phyloP scores from a whole-genome alignment of 2,329 filamentous ascomycete genomes.

The Ceratocystis cubensis region DNA sequence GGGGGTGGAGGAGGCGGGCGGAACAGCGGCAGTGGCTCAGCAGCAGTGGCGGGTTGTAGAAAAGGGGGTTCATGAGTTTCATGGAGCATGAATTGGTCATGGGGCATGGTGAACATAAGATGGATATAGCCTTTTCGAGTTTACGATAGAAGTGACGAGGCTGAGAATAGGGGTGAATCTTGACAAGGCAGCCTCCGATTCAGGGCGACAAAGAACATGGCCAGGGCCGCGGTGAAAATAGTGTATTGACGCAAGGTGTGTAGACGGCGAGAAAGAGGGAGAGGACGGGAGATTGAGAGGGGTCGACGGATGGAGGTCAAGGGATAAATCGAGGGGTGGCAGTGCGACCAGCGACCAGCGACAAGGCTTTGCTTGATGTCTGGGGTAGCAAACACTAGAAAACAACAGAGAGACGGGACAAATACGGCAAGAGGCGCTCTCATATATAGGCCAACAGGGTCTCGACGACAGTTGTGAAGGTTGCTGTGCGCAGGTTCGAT shows the following conservation, averaged over 20 bases:
- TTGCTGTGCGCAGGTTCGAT: too few species aligned
- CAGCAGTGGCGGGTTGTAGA: background rate
- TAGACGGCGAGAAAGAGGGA: background rate
- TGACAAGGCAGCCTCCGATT: background rate
- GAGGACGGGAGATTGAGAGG: background rate
- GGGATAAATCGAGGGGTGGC: background rate
- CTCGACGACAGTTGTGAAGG: background rate
- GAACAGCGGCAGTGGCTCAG: background rate
- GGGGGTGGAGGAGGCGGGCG: background rate
- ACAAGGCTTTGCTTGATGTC: background rate
- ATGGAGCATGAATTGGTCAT: constrained; percentile 6
- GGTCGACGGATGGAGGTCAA: background rate
- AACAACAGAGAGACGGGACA: background rate
- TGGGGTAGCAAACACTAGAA: background rate
- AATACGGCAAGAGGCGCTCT: background rate
- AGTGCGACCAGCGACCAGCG: background rate
- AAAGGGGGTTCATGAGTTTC: background rate
- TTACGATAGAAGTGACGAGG: background rate
- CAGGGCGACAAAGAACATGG: background rate
- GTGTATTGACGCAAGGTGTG: background rate
- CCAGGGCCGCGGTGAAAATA: background rate
- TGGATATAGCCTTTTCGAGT: background rate
- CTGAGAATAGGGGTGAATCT: background rate
- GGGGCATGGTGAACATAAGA: background rate
- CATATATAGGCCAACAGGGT: background rate